Base-by-base conservation (phyloP, 2,329 filamentous ascomycete genomes). In the Parascedosporium putredinis region DNA sequence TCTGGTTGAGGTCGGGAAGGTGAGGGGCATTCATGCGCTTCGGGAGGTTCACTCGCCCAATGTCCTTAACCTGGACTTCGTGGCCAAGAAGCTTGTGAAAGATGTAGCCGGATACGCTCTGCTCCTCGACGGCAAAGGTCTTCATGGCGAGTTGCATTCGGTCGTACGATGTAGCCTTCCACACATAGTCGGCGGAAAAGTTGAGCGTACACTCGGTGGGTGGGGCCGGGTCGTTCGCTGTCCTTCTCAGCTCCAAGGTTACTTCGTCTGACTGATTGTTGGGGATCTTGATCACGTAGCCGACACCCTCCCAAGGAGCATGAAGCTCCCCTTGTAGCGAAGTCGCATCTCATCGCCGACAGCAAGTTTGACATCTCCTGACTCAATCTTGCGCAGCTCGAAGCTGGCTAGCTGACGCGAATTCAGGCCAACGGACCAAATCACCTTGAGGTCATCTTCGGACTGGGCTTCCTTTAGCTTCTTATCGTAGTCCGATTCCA, bases 61-160 rank as follows among this genome's bases (percentile, higher is more conserved):
- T 93, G 5, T 91, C 89, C 47, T 89, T 90, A 34, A 91, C 83
- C 24, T 89, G 88, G 52, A 97, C 93, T 63, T 97, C 91, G 61
- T 97, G 89, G 49, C 93, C 93, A 27, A 98, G 80, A 20, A 98
- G 78, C 56, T 93, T 93, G 65, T 98, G 93, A 72, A 97, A 98
- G 56, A 98, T 95, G 68, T 96, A 98, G 33, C 93, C 93, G 20
- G 93, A 97, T 40, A 98, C 91, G 61, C 90, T 96, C 85, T 95
- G 87, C 67, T 98, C 93, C 58, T 98, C 91, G 42, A 97, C 83
- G 5, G 93, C 93, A 63, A 98, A 98, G 0, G 88, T 97, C 75
- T 96, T 97, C 91, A 98, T 97, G 50, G 93, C 94, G 56, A 90
- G 81, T 66, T 98, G 93, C 93, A 98, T 98, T 55, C 93, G 90